Evolutionary conservation across 2,329 filamentous ascomycete species (phyloP).

Genomic region (Trichoderma sp.): DNA sequence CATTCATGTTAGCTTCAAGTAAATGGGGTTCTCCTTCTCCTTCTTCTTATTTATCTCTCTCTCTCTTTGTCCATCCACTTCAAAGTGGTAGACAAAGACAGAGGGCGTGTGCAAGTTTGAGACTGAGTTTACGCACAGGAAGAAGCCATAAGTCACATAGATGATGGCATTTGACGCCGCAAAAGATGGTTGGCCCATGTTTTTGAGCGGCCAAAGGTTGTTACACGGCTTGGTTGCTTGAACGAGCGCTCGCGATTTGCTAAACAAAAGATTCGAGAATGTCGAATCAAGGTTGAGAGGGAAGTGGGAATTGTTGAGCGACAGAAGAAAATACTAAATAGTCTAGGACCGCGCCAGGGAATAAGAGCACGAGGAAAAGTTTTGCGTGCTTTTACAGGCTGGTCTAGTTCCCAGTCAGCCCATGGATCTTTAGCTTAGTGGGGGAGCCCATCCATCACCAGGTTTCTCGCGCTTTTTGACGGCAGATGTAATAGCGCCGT

Average conservation of each 20-base stretch:
- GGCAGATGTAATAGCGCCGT: not conserved
- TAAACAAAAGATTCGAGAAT: not conserved
- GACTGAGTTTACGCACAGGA: constrained; percentile 59
- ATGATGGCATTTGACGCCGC: constrained; percentile 81
- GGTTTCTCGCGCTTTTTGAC: not conserved
- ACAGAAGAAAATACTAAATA: not conserved
- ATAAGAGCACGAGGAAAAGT: not conserved
- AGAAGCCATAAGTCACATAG: constrained; percentile 75
- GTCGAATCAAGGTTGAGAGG: not conserved
- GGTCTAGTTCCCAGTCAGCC: not conserved
- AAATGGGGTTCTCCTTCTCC: not conserved
- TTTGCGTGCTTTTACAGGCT: not conserved
- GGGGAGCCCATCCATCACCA: not conserved
- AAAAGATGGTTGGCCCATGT: constrained; percentile 74
- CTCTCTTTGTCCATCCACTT: not conserved
- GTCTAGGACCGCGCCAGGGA: not conserved
- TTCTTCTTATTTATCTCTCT: not conserved
- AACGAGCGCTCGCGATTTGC: not conserved
- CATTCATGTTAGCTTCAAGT: constrained; percentile 23
- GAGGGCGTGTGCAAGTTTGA: not conserved
- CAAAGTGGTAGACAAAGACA: not conserved
- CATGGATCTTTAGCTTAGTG: not conserved
- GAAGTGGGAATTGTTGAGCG: not conserved
- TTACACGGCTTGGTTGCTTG: not conserved
- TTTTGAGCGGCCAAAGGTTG: constrained; percentile 25